phyloP scores from a whole-genome alignment of 139 green algal genomes.

The Pseudopediastrum boryanum region DNA sequence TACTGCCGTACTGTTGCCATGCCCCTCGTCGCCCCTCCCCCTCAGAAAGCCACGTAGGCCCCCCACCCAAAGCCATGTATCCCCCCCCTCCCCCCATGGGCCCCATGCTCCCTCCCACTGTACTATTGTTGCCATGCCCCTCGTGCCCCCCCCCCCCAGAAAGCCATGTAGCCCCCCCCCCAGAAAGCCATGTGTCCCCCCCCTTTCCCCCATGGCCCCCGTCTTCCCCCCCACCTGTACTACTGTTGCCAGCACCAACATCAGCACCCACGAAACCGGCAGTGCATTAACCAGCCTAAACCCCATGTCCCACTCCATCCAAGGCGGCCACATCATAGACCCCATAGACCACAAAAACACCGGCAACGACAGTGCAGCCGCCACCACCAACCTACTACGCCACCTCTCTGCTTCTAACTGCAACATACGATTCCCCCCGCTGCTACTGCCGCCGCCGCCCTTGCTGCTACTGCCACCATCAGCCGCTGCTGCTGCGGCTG shows the following conservation, averaged over 20 bases:
- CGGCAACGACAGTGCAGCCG: constrained; percentile 63
- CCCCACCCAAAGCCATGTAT: background rate
- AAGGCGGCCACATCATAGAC: constrained; percentile 52
- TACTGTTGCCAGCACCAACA: constrained; percentile 7
- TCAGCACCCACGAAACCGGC: constrained; percentile 20
- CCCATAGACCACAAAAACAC: constrained; percentile 83
- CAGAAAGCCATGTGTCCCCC: background rate
- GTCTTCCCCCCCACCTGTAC: constrained; percentile 17
- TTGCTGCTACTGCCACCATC: no score
- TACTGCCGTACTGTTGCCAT: no score
- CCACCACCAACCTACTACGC: constrained; percentile 41
- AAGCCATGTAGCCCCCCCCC: background rate
- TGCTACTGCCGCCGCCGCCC: background rate
- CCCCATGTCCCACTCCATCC: constrained; percentile 1
- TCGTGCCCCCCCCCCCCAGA: no score
- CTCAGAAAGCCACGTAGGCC: background rate
- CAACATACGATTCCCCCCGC: background rate
- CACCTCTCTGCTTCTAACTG: constrained; percentile 55
- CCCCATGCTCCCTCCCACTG: background rate
- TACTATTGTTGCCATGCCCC: background rate
- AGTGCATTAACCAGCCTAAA: background rate
- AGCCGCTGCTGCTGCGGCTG: no score
- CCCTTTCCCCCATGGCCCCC: background rate
- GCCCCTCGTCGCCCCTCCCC: no score
- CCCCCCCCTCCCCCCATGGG: background rate